Base-by-base conservation (phyloP, 2,329 filamentous ascomycete genomes). In the Plenodomus lindquistii region DNA sequence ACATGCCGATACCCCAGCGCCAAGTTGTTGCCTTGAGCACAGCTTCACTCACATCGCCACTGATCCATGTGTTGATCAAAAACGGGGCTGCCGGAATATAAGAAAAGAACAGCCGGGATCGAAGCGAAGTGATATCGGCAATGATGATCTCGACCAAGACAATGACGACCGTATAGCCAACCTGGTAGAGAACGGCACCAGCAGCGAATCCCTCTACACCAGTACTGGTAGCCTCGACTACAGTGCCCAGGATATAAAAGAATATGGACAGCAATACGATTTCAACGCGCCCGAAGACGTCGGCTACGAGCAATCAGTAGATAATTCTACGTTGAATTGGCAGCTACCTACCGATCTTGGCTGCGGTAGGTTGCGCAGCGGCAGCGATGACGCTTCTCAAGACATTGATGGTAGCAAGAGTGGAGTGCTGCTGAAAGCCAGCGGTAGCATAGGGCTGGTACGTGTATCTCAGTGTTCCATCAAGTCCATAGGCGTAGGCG, bases 121-220 rank as follows among this genome's bases (percentile, higher is more conserved):
- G 79, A 6, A 83, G 80, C 1, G 85, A 86, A 2, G 84, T 85
- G 20, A 84, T 77, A 56, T 88, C 85, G 37, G 79, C 84, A 38
- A 87, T 74, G 50, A 88, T 78, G 59, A 87, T 81, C 66, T 87
- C 83, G 18, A 86, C 76, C 1, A 87, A 75, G 11, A 87, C 71
- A 16, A 85, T 74, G 20, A 86, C 74, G 57, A 77, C 77, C 10
- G 85, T 87, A 62, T 85, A 87, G 40, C 85, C 85, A 44, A 42
- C 24, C 27, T 44, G 42, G 34, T 44, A 44, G 16, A 44, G 27
- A 18, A 55, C 47, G 15, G 57, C 54, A 17, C 60, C 85, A 3
- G 77, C 82, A 16, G 77, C 75, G 49, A 85, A 87, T 1, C 75
- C 70, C 31, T 77, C 63, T 8, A 85, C 72, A 41, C 75, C 74